Conservation (phyloP, 179 eudicot species). For the Beta macrorhiza region DNA sequence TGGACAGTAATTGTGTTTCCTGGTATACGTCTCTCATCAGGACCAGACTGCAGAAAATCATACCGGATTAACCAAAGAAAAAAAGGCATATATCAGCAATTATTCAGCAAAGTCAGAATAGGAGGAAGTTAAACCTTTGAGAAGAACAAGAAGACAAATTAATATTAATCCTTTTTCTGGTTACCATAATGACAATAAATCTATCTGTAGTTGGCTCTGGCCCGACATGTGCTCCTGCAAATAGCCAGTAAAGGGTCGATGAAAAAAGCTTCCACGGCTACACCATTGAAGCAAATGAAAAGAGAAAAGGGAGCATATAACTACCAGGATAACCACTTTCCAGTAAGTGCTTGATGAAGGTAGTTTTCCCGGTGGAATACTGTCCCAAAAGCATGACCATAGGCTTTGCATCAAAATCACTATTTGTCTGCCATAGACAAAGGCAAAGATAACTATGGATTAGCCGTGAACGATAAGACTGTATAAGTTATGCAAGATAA, state of each 20-base stretch:
- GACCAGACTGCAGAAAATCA: slow-evolving; percentile 61
- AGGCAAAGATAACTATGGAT: neutral
- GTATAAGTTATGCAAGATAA: neutral
- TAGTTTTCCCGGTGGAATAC: slow-evolving; percentile 97
- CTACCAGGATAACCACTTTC: slow-evolving; percentile 79
- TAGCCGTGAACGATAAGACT: no score
- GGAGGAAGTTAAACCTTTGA: slow-evolving; percentile 11
- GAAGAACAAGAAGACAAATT: slow-evolving; percentile 6
- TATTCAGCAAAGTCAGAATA: neutral
- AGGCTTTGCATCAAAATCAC: slow-evolving; percentile 94
- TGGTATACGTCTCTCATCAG: slow-evolving; percentile 94
- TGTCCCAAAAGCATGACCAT: slow-evolving; percentile 99
- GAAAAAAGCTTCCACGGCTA: slow-evolving; percentile 10
- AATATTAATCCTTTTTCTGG: slow-evolving; percentile 6
- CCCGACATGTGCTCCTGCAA: slow-evolving; percentile 92
- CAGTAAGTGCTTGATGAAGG: slow-evolving; percentile 87
- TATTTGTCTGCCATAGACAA: slow-evolving; percentile 46
- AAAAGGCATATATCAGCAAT: neutral
- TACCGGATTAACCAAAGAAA: slow-evolving; percentile 13
- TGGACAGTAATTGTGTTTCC: slow-evolving; percentile 94
- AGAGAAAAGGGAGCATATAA: slow-evolving; percentile 10
- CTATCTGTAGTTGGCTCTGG: slow-evolving; percentile 98
- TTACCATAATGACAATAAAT: slow-evolving; percentile 88
- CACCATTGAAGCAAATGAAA: neutral
- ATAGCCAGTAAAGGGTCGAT: slow-evolving; percentile 3